phyloP scores from a whole-genome alignment of 2,329 filamentous ascomycete genomes.

The Penicillium expansum region DNA sequence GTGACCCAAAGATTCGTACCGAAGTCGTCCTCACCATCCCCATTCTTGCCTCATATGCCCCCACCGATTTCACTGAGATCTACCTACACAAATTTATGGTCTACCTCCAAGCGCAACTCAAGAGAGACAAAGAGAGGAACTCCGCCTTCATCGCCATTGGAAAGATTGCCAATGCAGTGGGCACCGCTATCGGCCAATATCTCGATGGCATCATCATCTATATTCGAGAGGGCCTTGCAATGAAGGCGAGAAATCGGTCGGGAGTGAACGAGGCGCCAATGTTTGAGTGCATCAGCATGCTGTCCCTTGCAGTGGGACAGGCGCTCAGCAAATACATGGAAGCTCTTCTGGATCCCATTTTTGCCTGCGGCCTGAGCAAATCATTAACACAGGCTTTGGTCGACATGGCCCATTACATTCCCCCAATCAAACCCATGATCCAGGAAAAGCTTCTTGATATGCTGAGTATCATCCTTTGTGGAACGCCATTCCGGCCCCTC shows the following conservation, averaged over 20 bases:
- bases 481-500: constrained; percentile 85
- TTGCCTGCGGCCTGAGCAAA: constrained; percentile 90
- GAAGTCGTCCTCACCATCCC: constrained; percentile 91
- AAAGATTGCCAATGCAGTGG: constrained; percentile 92
- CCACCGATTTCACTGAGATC: constrained; percentile 79
- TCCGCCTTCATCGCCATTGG: constrained; percentile 94
- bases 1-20: constrained; percentile 80
- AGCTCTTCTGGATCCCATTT: constrained; percentile 89
- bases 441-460: constrained; percentile 93
- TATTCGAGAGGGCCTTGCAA: constrained; percentile 82
- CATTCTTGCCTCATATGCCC: constrained; percentile 87
- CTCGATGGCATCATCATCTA: constrained; percentile 91
- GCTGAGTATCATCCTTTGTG: constrained; percentile 88
- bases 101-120: constrained; percentile 87
- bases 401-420: constrained; percentile 98
- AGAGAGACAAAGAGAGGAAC: constrained; percentile 91
- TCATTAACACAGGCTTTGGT: constrained; percentile 93
- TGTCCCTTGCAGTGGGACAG: constrained; percentile 92
- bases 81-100: constrained; percentile 97
- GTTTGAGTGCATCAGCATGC: constrained; percentile 95
- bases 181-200: constrained; percentile 91
- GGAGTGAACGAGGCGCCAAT: constrained; percentile 68
- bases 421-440: constrained; percentile 86
- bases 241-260: constrained; percentile 67
- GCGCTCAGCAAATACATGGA: constrained; percentile 99